These are phyloP conservation scores for Pontederia paniculata DNA, from an alignment of 176 grass and related monocot species.

Conservation along the genomic window DNA sequence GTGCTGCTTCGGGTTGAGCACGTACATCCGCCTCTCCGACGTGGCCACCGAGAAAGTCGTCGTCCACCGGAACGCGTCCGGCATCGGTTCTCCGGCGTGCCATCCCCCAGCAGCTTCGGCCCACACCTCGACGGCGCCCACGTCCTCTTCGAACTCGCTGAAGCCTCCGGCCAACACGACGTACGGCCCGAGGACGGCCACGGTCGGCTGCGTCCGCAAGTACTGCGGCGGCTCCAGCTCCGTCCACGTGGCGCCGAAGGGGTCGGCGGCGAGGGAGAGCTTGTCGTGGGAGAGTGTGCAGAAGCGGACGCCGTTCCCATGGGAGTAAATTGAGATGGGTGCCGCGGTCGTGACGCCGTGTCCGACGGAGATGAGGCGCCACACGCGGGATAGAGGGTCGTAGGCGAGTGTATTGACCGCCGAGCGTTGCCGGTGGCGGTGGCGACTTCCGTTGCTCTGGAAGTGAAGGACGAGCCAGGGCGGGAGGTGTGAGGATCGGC, in stretches of 20 bases:
- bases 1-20: conserved; percentile 18
- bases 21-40: conserved; percentile 13
- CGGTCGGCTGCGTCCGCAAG: conserved; percentile 26
- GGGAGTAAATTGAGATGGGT: not conserved
- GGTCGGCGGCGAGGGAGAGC: conserved; percentile 19
- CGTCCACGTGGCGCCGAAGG: conserved; percentile 20
- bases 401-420: conserved; percentile 5
- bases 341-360: not conserved
- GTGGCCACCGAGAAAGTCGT: conserved; percentile 3
- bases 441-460: no score
- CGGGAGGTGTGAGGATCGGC: no score
- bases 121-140: conserved; percentile 18
- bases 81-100: conserved; percentile 19
- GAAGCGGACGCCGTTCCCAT: conserved; percentile 11
- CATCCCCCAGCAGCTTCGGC: conserved; percentile 1
- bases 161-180: conserved; percentile 20
- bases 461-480: conserved; percentile 14
- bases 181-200: conserved; percentile 12
- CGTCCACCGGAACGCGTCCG: conserved; percentile 17
- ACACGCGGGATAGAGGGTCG: conserved; percentile 16
- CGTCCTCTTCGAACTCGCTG: conserved; percentile 8
- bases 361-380: not conserved
- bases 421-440: not conserved
- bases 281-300: conserved; percentile 19
- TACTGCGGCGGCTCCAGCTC: conserved; percentile 16